A percentile compares a stretch with the other conserved stretches of the same genome.
These are phyloP conservation scores for Sphaerulina vaccinii DNA, from an alignment of 2,329 filamentous ascomycete genomes.

Conservation along the genomic window DNA sequence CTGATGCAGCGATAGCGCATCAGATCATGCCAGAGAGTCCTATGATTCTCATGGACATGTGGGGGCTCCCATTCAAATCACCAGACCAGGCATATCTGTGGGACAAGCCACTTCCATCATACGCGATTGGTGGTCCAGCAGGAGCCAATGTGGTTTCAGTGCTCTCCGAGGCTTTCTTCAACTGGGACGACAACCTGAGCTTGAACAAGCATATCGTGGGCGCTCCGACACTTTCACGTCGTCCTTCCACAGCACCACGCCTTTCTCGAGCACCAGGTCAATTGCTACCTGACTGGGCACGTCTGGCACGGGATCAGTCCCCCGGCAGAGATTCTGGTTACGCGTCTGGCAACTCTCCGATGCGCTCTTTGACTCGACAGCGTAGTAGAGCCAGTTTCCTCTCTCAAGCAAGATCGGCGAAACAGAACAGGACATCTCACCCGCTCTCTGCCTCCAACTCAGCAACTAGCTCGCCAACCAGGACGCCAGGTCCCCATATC, in stretches of 20 bases:
- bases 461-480: slow-evolving; percentile 6
- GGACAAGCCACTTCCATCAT: slow-evolving; percentile 71
- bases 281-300: slow-evolving; percentile 32
- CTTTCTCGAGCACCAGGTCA: slow-evolving; percentile 30
- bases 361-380: slow-evolving; percentile 24
- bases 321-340: slow-evolving; percentile 37
- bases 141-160: slow-evolving; percentile 65
- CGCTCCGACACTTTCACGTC: slow-evolving; percentile 28
- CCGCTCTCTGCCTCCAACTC: background rate
- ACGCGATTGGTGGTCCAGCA: slow-evolving; percentile 52
- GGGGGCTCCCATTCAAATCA: slow-evolving; percentile 70
- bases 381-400: slow-evolving; percentile 28
- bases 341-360: slow-evolving; percentile 28
- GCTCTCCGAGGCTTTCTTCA: slow-evolving; percentile 74
- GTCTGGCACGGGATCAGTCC: slow-evolving; percentile 30
- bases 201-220: slow-evolving; percentile 64
- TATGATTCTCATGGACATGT: slow-evolving; percentile 73
- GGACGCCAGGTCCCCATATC: slow-evolving; percentile 56
- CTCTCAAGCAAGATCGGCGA: slow-evolving; percentile 19
- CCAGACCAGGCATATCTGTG: slow-evolving; percentile 63
- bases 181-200: slow-evolving; percentile 72
- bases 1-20: slow-evolving; percentile 55
- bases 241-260: slow-evolving; percentile 31
- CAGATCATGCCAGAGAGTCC: slow-evolving; percentile 70
- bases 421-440: slow-evolving; percentile 4